Percentiles rank a stretch among this genome's conserved stretches.
Evolutionary conservation across 2,329 filamentous ascomycete species (phyloP).

Genomic region (Epichloe uncinata): DNA sequence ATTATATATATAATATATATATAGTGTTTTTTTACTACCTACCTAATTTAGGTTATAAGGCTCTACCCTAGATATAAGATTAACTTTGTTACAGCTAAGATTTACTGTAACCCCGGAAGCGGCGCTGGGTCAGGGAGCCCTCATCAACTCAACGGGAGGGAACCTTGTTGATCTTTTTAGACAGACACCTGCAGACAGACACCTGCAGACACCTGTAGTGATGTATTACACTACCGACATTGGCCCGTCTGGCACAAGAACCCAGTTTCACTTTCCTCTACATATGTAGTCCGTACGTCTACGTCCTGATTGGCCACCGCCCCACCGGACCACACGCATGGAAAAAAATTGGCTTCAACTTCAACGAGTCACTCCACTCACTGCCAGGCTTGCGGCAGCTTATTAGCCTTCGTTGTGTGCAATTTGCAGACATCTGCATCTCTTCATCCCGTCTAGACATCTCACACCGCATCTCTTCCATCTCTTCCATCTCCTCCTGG

Average conservation of each 20-base stretch:
- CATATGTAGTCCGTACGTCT: too few species aligned
- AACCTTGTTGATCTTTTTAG: too few species aligned
- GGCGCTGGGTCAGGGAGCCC: too few species aligned
- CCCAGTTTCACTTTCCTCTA: not conserved
- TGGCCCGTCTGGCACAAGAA: too few species aligned
- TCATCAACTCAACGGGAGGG: not conserved
- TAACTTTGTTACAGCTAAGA: too few species aligned
- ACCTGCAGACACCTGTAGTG: not conserved
- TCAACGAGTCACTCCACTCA: not conserved
- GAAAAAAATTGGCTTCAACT: not conserved
- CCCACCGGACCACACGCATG: not conserved
- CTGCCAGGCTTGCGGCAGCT: not conserved
- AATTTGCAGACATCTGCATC: not conserved
- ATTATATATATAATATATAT: too few species aligned
- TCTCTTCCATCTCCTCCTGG: not conserved
- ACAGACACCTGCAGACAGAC: too few species aligned
- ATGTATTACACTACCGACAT: too few species aligned
- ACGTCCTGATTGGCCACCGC: slow-evolving; percentile 1
- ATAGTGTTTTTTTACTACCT: too few species aligned
- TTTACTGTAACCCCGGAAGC: too few species aligned
- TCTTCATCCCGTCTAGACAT: not conserved
- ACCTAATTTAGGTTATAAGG: too few species aligned
- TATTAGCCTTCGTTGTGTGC: not conserved
- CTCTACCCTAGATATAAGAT: too few species aligned
- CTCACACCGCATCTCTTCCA: not conserved